phyloP scores from a whole-genome alignment of 2,329 filamentous ascomycete species.

The Epichloe sp. region DNA sequence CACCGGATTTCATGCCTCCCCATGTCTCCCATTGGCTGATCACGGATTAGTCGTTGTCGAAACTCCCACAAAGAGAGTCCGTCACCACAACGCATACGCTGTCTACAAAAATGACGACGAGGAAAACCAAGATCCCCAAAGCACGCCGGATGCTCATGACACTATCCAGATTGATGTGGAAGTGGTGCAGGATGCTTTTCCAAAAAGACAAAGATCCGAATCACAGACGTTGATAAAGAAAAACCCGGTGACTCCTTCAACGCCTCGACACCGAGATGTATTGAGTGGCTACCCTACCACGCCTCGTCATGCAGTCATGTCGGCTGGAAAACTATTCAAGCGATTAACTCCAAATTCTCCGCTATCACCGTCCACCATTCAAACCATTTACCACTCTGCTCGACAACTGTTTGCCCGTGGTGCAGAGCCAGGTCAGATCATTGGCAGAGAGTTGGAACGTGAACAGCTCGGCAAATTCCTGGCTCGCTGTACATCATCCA shows the following conservation, averaged over 20 bases:
- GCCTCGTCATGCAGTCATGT: slow-evolving; percentile 71
- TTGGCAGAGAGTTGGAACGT: slow-evolving; percentile 61
- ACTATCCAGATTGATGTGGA: slow-evolving; percentile 31
- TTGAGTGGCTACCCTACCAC: slow-evolving; percentile 61
- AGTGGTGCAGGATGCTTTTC: slow-evolving; percentile 20
- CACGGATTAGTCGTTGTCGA: slow-evolving; percentile 13
- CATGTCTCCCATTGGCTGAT: background rate
- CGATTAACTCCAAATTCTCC: slow-evolving; percentile 69
- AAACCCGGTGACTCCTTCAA: slow-evolving; percentile 54
- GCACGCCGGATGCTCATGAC: slow-evolving; percentile 15
- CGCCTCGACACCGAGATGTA: slow-evolving; percentile 68
- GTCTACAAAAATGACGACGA: slow-evolving; percentile 40
- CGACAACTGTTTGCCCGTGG: slow-evolving; percentile 78
- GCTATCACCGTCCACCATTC: slow-evolving; percentile 50
- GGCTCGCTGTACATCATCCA: slow-evolving; percentile 43
- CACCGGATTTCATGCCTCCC: background rate
- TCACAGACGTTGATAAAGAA: slow-evolving; percentile 22
- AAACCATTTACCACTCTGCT: slow-evolving; percentile 76
- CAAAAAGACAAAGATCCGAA: slow-evolving; percentile 14
- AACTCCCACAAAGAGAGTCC: slow-evolving; percentile 32
- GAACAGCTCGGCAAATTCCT: slow-evolving; percentile 59
- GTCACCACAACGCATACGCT: slow-evolving; percentile 27
- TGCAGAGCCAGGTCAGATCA: slow-evolving; percentile 57
- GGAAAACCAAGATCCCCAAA: slow-evolving; percentile 46
- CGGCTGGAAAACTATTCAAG: slow-evolving; percentile 60